phyloP scores from a whole-genome alignment of 2,329 filamentous ascomycete genomes.

The Myrmaecium sp. region DNA sequence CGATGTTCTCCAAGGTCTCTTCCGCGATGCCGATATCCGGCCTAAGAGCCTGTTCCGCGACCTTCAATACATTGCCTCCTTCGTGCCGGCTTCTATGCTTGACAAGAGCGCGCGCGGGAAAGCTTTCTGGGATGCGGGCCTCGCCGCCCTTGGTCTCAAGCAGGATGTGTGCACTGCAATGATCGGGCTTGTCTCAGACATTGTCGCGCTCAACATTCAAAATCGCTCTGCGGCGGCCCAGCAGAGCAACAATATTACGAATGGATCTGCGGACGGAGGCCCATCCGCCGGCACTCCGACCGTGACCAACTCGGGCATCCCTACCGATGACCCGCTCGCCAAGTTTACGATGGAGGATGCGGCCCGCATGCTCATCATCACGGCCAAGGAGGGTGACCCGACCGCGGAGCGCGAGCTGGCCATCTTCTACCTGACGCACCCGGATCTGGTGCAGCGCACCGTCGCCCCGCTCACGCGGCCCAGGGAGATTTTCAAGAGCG shows the following conservation, averaged over 20 bases:
- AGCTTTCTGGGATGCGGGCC: conserved; percentile 77
- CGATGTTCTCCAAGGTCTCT: conserved; percentile 25
- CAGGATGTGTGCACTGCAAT: conserved; percentile 73
- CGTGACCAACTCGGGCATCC: conserved; percentile 9
- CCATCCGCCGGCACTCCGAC: conserved; percentile 4
- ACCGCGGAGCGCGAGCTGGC: conserved; percentile 85
- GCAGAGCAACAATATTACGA: conserved; percentile 6
- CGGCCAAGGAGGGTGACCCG: conserved; percentile 78
- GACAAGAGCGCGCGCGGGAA: conserved; percentile 46
- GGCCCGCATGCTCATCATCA: conserved; percentile 78
- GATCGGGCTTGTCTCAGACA: conserved; percentile 56
- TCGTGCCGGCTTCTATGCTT: conserved; percentile 39
- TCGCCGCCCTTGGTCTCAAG: conserved; percentile 78
- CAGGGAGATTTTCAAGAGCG: conserved; percentile 76
- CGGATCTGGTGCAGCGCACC: conserved; percentile 63
- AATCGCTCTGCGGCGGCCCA: conserved; percentile 30
- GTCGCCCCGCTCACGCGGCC: conserved; percentile 73
- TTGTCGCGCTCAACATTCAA: conserved; percentile 52
- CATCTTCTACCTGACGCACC: conserved; percentile 82
- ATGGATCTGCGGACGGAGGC: conserved; percentile 1
- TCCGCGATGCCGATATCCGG: conserved; percentile 26
- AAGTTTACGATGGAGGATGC: conserved; percentile 64
- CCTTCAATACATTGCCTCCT: conserved; percentile 40
- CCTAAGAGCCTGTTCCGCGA: conserved; percentile 32
- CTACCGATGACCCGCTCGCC: conserved; percentile 27